Percentiles rank a stretch among this genome's conserved stretches.
These are phyloP conservation scores for Diaporthe nobilis DNA, from an alignment of 2,329 filamentous ascomycete genomes.

Conservation along the genomic window DNA sequence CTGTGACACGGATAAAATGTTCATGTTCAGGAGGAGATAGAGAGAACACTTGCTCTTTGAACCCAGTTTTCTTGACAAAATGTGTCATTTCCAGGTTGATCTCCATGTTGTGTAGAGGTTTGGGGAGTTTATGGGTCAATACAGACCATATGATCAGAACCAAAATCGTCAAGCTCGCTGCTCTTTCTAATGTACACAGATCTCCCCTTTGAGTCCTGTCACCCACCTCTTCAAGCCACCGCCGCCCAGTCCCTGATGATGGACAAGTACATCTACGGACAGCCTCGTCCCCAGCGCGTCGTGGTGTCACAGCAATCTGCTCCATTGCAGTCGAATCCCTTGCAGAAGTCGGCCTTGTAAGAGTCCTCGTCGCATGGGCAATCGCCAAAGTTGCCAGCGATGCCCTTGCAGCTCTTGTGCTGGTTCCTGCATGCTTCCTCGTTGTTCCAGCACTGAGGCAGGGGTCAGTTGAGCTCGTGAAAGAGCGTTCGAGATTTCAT, in stretches of 20 bases:
- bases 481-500: neutral
- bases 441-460: slow-evolving; percentile 12
- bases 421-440: slow-evolving; percentile 18
- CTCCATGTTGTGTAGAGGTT: no score
- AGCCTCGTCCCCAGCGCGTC: slow-evolving; percentile 8
- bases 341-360: slow-evolving; percentile 20
- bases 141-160: neutral
- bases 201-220: neutral
- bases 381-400: slow-evolving; percentile 8
- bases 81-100: neutral
- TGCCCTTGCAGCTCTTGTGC: slow-evolving; percentile 29
- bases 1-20: neutral
- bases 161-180: neutral
- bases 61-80: neutral
- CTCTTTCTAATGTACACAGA: no score
- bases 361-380: slow-evolving; percentile 11
- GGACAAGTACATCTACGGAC: neutral
- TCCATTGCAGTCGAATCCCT: slow-evolving; percentile 11
- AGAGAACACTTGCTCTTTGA: neutral
- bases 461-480: neutral
- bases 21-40: neutral
- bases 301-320: slow-evolving; percentile 19
- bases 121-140: no score
- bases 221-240: neutral
- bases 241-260: neutral